Evolutionary conservation across 2,329 filamentous ascomycete species (phyloP).

Genomic region (Sarocladium oryzae): DNA sequence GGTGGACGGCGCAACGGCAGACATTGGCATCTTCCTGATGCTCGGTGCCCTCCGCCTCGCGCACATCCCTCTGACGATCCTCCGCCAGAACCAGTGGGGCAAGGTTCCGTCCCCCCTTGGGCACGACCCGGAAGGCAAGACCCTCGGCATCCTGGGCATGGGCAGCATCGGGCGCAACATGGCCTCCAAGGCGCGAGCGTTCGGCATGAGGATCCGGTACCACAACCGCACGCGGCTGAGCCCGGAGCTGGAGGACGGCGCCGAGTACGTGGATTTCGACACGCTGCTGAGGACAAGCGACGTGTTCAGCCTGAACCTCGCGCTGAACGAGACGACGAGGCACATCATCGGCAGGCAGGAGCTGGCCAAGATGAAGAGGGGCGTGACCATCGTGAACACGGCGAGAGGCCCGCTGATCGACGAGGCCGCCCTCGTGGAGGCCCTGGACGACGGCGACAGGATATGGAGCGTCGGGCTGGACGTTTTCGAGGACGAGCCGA

Average conservation of each 20-base stretch:
- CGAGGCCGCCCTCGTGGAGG: conserved; percentile 61
- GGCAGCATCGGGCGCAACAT: conserved; percentile 40
- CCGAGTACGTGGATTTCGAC: conserved; percentile 17
- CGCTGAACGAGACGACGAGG: conserved; percentile 56
- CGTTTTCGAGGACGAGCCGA: conserved; percentile 67
- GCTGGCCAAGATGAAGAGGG: conserved; percentile 64
- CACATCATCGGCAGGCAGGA: conserved; percentile 48
- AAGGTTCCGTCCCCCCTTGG: conserved; percentile 31
- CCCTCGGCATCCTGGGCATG: conserved; percentile 42
- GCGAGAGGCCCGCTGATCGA: conserved; percentile 68
- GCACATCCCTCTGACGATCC: conserved; percentile 50
- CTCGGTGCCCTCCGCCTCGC: conserved; percentile 62
- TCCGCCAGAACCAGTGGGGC: conserved; percentile 53
- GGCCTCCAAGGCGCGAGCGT: conserved; percentile 30
- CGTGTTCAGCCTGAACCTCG: conserved; percentile 61
- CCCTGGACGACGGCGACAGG: conserved; percentile 53
- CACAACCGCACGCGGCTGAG: conserved; percentile 31
- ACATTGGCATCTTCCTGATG: conserved; percentile 64
- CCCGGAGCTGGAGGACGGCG: conserved; percentile 23
- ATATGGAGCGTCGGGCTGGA: conserved; percentile 61
- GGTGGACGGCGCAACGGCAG: conserved; percentile 65
- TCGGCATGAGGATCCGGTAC: conserved; percentile 38
- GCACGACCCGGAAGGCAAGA: conserved; percentile 35
- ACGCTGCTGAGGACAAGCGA: conserved; percentile 37
- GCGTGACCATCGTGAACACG: conserved; percentile 64